phyloP scores from a whole-genome alignment of 495 filamentous ascomycete genomes.

The Aspergillus olivimuriae region DNA sequence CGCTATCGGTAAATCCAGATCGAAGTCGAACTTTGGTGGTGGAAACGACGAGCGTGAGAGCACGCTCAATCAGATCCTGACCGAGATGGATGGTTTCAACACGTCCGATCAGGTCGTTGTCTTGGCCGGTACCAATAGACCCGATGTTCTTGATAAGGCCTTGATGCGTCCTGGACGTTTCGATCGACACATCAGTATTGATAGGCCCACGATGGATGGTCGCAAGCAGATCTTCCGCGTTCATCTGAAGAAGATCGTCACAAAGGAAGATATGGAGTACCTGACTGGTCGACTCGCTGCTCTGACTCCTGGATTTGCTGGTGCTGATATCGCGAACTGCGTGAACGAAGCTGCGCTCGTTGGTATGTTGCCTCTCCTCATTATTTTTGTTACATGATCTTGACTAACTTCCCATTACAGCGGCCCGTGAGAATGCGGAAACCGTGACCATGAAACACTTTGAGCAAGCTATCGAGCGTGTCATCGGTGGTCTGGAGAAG shows the following conservation, averaged over 20 bases:
- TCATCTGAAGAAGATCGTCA: slow-evolving; percentile 87
- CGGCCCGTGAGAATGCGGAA: slow-evolving; percentile 72
- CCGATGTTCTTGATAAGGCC: slow-evolving; percentile 90
- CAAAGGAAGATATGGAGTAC: slow-evolving; percentile 79
- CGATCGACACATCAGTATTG: slow-evolving; percentile 90
- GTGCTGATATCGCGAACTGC: slow-evolving; percentile 96
- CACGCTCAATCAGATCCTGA: slow-evolving; percentile 96
- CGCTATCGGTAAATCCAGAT: slow-evolving; percentile 86
- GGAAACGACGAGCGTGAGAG: slow-evolving; percentile 96
- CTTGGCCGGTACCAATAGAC: slow-evolving; percentile 93
- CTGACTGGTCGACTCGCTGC: slow-evolving; percentile 81
- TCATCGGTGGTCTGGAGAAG: slow-evolving; percentile 92
- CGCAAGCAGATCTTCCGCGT: slow-evolving; percentile 94
- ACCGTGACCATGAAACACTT: slow-evolving; percentile 83
- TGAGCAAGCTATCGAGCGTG: slow-evolving; percentile 94
- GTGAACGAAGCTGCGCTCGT: slow-evolving; percentile 96
- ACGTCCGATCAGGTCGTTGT: slow-evolving; percentile 96
- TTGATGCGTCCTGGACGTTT: slow-evolving; percentile 95
- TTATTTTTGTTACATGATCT: neutral
- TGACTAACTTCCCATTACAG: slow-evolving; percentile 44
- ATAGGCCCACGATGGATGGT: slow-evolving; percentile 92
- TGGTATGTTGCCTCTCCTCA: slow-evolving; percentile 53
- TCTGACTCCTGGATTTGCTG: slow-evolving; percentile 90
- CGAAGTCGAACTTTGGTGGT: slow-evolving; percentile 68
- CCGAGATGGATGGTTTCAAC: slow-evolving; percentile 99